These are phyloP conservation scores for Globisporangium spiculum DNA, from an alignment of 352 stramenopile species.

Conservation along the genomic window DNA sequence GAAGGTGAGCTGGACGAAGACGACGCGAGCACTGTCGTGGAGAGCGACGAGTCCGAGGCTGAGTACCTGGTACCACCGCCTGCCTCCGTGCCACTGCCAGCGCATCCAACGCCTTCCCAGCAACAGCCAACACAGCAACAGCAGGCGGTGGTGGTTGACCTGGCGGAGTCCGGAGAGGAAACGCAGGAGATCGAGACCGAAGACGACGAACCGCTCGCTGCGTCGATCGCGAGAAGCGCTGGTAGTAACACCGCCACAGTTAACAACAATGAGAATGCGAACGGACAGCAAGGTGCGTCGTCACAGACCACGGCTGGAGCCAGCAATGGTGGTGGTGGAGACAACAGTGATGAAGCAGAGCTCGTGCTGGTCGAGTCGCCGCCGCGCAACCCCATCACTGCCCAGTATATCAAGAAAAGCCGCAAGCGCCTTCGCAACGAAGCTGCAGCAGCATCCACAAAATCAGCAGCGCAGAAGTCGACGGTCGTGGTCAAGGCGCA, in stretches of 20 bases:
- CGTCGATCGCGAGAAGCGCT: background rate
- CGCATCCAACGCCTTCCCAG: background rate
- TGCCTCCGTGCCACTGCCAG: background rate
- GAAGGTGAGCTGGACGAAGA: conserved; percentile 2
- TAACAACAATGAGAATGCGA: background rate
- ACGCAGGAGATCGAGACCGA: conserved; percentile 7
- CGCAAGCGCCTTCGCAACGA: conserved; percentile 5
- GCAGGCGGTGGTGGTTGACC: background rate
- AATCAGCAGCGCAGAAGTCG: background rate
- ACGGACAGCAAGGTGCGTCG: background rate
- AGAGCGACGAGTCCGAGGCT: background rate
- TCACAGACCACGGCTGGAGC: background rate
- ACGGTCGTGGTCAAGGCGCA: conserved; percentile 34
- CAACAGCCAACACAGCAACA: background rate
- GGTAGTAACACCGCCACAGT: background rate
- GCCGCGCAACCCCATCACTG: background rate
- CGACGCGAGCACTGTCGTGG: background rate
- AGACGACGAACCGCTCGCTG: conserved; percentile 2
- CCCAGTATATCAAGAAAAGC: background rate
- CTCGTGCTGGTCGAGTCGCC: background rate
- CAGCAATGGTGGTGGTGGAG: too few relatives aligned
- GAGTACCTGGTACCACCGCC: background rate
- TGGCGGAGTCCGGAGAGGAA: background rate
- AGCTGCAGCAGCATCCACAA: background rate
- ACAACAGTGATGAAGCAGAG: background rate